Evolutionary conservation across 208 protist species (phyloP).

Genomic region (Novymonas esmeraldas): DNA sequence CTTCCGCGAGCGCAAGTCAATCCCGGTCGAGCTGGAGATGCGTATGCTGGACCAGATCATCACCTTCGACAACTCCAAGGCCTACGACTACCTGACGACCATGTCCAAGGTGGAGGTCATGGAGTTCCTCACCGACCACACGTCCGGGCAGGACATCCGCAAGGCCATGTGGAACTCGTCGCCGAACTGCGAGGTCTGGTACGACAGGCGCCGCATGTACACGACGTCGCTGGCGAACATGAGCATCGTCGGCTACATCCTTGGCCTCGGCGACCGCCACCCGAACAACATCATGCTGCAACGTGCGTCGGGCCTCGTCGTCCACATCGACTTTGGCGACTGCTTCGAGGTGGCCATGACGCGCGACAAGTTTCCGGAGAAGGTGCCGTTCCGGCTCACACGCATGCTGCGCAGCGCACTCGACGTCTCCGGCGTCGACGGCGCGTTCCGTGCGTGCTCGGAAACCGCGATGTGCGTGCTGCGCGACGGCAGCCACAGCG

Average conservation of each 20-base stretch:
- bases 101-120: slow-evolving; percentile 94
- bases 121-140: slow-evolving; percentile 95
- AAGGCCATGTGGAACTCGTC: slow-evolving; percentile 97
- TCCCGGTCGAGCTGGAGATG: slow-evolving; percentile 81
- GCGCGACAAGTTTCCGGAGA: slow-evolving; percentile 99
- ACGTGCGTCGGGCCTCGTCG: slow-evolving; percentile 93
- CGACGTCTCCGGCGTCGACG: slow-evolving; percentile 98
- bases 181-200: slow-evolving; percentile 97
- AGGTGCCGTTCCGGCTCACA: slow-evolving; percentile 99
- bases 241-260: slow-evolving; percentile 98
- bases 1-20: slow-evolving; percentile 58
- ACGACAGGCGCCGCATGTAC: slow-evolving; percentile 98
- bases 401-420: slow-evolving; percentile 99
- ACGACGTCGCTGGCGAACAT: slow-evolving; percentile 98
- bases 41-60: slow-evolving; percentile 88
- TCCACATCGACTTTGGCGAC: slow-evolving; percentile 99
- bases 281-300: slow-evolving; percentile 99
- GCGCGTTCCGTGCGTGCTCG: slow-evolving; percentile 96
- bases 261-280: slow-evolving; percentile 99
- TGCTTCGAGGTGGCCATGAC: slow-evolving; percentile 99
- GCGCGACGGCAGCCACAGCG: slow-evolving; percentile 96
- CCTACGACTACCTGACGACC: slow-evolving; percentile 84
- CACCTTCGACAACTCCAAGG: slow-evolving; percentile 75
- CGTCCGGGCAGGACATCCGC: slow-evolving; percentile 96
- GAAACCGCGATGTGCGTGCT: slow-evolving; percentile 98